A percentile compares a stretch with the other conserved stretches of the same genome.
Evolutionary conservation across 305 asterid species (phyloP).

Genomic region (Fraxinus dipetala): DNA sequence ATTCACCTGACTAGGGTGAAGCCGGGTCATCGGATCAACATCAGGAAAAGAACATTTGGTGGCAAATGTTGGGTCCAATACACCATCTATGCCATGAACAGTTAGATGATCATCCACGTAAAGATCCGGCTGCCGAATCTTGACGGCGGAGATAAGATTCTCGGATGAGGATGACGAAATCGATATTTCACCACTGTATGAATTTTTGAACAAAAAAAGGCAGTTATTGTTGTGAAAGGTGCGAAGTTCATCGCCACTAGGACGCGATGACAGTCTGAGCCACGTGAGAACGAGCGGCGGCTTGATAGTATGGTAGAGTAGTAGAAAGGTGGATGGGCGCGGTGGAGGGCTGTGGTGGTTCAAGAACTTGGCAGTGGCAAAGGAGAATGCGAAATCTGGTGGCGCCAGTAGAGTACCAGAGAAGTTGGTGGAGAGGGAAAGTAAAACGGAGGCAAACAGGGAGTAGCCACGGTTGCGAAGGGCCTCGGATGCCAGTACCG

Average conservation of each 20-base stretch:
- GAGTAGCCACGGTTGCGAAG: conserved; percentile 65
- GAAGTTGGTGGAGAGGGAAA: conserved; percentile 45
- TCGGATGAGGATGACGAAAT: conserved; percentile 45
- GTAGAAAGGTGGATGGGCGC: conserved; percentile 50
- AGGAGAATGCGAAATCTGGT: conserved; percentile 58
- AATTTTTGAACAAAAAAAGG: conserved; percentile 41
- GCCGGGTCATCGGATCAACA: conserved; percentile 24
- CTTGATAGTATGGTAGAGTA: conserved; percentile 56
- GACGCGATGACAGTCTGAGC: conserved; percentile 35
- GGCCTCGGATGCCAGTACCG: conserved; percentile 46
- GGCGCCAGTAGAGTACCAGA: conserved; percentile 62
- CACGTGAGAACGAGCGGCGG: conserved; percentile 50
- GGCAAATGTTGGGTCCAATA: conserved; percentile 49
- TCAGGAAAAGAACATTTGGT: conserved; percentile 35
- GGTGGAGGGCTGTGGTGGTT: conserved; percentile 43
- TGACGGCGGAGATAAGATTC: conserved; percentile 39
- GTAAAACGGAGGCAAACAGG: conserved; percentile 44
- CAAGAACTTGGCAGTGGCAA: conserved; percentile 41
- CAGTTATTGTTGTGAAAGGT: conserved; percentile 48
- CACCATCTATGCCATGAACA: conserved; percentile 68
- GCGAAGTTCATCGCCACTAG: conserved; percentile 40
- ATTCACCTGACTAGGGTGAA: conserved; percentile 26
- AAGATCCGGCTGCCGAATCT: conserved; percentile 59
- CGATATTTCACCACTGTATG: conserved; percentile 27
- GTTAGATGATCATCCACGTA: conserved; percentile 50